A percentile compares a stretch with the other conserved stretches of the same genome.
phyloP scores from a whole-genome alignment of 2,329 filamentous ascomycete species.

The Nigrospora osmanthi region DNA sequence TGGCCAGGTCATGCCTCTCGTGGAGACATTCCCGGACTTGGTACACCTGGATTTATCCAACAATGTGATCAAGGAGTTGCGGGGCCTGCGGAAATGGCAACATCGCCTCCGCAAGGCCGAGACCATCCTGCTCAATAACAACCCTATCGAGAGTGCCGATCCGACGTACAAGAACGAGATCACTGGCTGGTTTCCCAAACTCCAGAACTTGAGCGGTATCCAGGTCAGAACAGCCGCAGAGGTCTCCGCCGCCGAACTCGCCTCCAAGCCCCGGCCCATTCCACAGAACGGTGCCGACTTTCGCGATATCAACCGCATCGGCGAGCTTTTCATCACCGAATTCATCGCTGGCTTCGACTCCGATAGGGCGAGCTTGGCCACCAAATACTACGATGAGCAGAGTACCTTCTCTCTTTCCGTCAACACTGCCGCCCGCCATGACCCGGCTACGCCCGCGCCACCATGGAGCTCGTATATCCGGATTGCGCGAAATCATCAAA shows the following conservation, averaged over 20 bases:
- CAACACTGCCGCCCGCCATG: conserved; percentile 52
- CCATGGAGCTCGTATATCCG: conserved; percentile 72
- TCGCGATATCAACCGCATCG: conserved; percentile 65
- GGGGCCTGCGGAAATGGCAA: conserved; percentile 67
- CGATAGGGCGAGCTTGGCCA: conserved; percentile 55
- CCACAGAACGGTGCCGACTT: conserved; percentile 60
- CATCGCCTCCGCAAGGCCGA: conserved; percentile 72
- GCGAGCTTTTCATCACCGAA: conserved; percentile 65
- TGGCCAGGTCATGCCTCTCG: conserved; percentile 63
- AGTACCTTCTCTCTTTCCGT: conserved; percentile 72
- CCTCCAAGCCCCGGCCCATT: conserved; percentile 47
- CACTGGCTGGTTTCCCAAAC: conserved; percentile 73
- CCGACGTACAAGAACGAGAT: conserved; percentile 61
- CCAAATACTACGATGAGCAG: conserved; percentile 65
- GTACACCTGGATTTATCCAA: conserved; percentile 83
- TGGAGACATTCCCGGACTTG: conserved; percentile 74
- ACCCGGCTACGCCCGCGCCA: conserved; percentile 29
- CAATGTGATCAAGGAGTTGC: conserved; percentile 66
- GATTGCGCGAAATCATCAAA: conserved; percentile 69
- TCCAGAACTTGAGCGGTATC: conserved; percentile 68
- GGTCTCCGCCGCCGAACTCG: conserved; percentile 45
- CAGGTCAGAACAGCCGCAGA: conserved; percentile 69
- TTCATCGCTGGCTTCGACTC: conserved; percentile 71
- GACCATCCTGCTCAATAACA: conserved; percentile 71
- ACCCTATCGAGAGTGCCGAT: conserved; percentile 58